Conservation (phyloP, 257 asterid genomes). For the Rhazya stricta region DNA sequence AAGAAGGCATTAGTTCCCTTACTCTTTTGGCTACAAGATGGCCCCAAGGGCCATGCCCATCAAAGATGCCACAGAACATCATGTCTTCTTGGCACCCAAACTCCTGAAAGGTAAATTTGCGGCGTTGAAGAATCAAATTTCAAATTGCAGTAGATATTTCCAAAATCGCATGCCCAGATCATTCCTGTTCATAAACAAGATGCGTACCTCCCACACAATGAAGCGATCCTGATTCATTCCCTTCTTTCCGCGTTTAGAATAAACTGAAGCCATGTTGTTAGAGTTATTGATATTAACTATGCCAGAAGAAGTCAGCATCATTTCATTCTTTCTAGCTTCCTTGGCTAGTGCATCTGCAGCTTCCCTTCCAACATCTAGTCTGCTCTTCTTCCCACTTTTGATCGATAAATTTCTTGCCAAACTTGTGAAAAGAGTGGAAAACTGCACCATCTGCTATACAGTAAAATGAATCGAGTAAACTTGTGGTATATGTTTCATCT, state of each 20-base stretch:
- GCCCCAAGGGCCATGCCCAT: constrained; percentile 91
- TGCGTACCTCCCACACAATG: constrained; percentile 58
- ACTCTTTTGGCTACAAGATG: constrained; percentile 58
- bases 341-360: constrained; percentile 42
- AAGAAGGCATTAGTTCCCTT: constrained; percentile 50
- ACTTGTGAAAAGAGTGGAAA: constrained; percentile 43
- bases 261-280: constrained; percentile 31
- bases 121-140: neutral
- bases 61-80: constrained; percentile 71
- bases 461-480: neutral
- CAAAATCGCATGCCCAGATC: neutral
- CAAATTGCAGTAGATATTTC: neutral
- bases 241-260: constrained; percentile 61
- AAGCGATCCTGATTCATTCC: constrained; percentile 68
- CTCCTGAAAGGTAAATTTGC: constrained; percentile 32
- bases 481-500: neutral
- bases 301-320: constrained; percentile 55
- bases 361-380: constrained; percentile 35
- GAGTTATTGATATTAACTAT: constrained; percentile 25
- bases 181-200: neutral
- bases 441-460: constrained; percentile 54
- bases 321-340: constrained; percentile 54
- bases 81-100: constrained; percentile 72
- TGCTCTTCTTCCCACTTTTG: constrained; percentile 42
- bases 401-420: constrained; percentile 45